Conservation (phyloP, 768 basidiomycete species). For the Postia placenta region DNA sequence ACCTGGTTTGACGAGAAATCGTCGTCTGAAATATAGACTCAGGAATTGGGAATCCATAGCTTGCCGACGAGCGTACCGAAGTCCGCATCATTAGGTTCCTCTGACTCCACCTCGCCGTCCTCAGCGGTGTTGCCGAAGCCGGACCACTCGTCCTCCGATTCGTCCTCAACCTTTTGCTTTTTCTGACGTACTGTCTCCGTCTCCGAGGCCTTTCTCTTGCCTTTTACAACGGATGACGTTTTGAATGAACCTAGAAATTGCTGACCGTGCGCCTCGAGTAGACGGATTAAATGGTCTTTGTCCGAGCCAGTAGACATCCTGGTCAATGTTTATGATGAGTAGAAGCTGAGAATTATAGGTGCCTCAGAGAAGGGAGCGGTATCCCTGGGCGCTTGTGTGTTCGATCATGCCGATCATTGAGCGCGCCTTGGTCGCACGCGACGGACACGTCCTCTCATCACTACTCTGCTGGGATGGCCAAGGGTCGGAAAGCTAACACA, state of each 20-base stretch:
- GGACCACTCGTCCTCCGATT: conserved; percentile 34
- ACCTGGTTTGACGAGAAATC: conserved; percentile 30
- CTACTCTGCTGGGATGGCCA: conserved; percentile 12
- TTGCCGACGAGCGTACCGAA: neutral
- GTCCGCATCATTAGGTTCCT: neutral
- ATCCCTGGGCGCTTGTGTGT: too few relatives aligned
- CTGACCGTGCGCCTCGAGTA: conserved; percentile 41
- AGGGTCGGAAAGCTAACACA: conserved; percentile 14
- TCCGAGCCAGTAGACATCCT: too few relatives aligned
- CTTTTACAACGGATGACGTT: conserved; percentile 13
- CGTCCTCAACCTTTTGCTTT: conserved; percentile 21
- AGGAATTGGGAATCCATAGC: neutral
- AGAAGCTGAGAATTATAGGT: too few relatives aligned
- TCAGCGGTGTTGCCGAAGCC: conserved; percentile 24
- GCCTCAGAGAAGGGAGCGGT: too few relatives aligned
- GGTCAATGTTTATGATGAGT: too few relatives aligned
- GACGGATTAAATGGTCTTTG: conserved; percentile 28
- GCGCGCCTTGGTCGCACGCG: neutral
- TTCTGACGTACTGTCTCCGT: conserved; percentile 7
- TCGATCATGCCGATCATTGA: neutral
- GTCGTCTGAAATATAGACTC: conserved; percentile 26
- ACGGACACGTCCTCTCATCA: neutral
- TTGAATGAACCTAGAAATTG: conserved; percentile 39
- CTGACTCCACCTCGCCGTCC: conserved; percentile 8
- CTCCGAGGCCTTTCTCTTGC: conserved; percentile 13